Conservation (phyloP, 371 early-diverging fungal species). For the Mortierella sp. region DNA sequence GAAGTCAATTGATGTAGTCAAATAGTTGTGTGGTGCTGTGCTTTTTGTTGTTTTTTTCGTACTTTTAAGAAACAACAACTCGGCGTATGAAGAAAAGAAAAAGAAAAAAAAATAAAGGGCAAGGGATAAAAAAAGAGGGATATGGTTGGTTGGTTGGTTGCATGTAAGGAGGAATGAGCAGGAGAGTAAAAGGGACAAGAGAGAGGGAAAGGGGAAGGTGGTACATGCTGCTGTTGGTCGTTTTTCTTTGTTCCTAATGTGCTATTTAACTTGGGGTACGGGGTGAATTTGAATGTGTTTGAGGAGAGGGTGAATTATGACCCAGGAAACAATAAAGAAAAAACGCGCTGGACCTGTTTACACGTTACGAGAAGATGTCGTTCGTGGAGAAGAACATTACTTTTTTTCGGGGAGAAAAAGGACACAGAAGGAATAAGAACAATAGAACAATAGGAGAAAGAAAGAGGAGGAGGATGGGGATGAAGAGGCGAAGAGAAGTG, state of each 20-base stretch:
- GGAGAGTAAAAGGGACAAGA: too few relatives aligned
- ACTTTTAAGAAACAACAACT: background rate
- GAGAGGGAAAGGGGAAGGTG: background rate
- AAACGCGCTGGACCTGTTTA: background rate
- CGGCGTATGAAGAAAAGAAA: background rate
- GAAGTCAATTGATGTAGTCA: background rate
- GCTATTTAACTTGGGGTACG: background rate
- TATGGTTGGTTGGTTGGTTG: too few relatives aligned
- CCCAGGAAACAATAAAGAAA: background rate
- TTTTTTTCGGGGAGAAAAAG: background rate
- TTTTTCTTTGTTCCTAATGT: background rate
- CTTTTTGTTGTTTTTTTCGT: background rate
- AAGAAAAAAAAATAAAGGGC: background rate
- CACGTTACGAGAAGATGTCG: background rate
- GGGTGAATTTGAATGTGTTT: background rate
- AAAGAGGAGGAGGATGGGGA: background rate
- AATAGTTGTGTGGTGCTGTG: background rate
- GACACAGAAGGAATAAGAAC: background rate
- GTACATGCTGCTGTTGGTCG: background rate
- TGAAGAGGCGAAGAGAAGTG: background rate
- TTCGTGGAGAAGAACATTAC: background rate
- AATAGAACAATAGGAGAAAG: background rate
- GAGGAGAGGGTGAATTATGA: background rate
- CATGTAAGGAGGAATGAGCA: background rate
- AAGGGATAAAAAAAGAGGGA: background rate